Percentiles rank a stretch among this genome's conserved stretches.
phyloP scores from a whole-genome alignment of 768 basidiomycete species.

The Boletus insuetus region DNA sequence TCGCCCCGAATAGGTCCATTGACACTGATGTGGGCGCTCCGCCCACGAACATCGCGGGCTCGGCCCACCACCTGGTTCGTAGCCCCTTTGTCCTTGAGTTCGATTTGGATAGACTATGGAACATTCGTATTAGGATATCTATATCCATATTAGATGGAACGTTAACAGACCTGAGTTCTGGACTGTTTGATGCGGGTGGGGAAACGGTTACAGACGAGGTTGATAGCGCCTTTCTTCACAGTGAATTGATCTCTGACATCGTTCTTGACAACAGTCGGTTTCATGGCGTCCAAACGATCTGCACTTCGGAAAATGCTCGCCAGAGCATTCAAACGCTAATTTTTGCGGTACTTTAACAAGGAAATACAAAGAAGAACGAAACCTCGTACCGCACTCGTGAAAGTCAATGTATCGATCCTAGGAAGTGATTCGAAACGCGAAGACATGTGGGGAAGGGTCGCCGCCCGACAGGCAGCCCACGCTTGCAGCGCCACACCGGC shows the following conservation, averaged over 20 bases:
- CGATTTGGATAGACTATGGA: constrained; percentile 20
- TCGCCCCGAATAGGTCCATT: constrained; percentile 15
- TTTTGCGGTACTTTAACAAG: background rate
- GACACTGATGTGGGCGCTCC: constrained; percentile 33
- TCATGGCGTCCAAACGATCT: constrained; percentile 45
- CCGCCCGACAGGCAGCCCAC: constrained; percentile 43
- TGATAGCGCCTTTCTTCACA: constrained; percentile 29
- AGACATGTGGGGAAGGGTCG: constrained; percentile 22
- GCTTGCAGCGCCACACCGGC: constrained; percentile 38
- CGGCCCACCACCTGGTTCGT: constrained; percentile 16
- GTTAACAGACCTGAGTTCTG: constrained; percentile 36
- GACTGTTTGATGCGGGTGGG: constrained; percentile 42
- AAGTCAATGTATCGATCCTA: constrained; percentile 24
- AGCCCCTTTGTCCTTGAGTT: constrained; percentile 4
- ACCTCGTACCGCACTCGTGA: constrained; percentile 30
- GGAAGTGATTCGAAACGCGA: constrained; percentile 12
- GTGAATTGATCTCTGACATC: constrained; percentile 33
- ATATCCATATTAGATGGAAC: background rate
- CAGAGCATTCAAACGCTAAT: constrained; percentile 43
- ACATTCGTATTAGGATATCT: background rate
- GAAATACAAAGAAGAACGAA: background rate
- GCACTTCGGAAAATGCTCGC: constrained; percentile 45
- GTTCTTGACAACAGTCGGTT: constrained; percentile 45
- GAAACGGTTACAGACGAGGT: constrained; percentile 40
- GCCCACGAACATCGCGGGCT: constrained; percentile 34